These are phyloP conservation scores for Styphnolobium japonicum DNA, from an alignment of 306 rosid genomes.

Conservation along the genomic window DNA sequence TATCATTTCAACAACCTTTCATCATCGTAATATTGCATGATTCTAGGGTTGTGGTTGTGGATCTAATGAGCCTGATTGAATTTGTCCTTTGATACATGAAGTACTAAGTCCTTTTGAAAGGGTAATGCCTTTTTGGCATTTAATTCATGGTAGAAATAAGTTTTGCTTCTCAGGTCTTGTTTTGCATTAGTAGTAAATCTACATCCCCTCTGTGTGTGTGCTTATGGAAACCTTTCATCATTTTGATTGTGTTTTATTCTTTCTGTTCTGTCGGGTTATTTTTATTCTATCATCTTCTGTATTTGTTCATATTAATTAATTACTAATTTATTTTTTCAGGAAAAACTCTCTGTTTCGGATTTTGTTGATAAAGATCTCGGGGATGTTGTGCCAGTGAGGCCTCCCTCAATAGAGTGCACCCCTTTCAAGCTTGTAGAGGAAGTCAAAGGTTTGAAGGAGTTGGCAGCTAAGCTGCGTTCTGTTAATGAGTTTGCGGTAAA, in stretches of 20 bases:
- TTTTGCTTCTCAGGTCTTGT: background rate
- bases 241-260: background rate
- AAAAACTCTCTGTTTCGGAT: conserved; percentile 55
- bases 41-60: background rate
- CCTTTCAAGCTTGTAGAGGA: conserved; percentile 77
- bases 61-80: background rate
- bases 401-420: conserved; percentile 57
- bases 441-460: conserved; percentile 70
- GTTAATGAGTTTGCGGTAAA: conserved; percentile 88
- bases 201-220: background rate
- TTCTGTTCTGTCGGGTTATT: background rate
- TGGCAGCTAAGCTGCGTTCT: conserved; percentile 72
- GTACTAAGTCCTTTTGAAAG: background rate
- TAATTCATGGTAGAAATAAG: background rate
- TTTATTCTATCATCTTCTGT: background rate
- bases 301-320: background rate
- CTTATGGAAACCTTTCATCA: background rate
- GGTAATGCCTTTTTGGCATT: background rate
- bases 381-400: conserved; percentile 49
- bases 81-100: background rate
- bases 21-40: background rate
- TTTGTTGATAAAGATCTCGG: conserved; percentile 62
- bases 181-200: background rate
- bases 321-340: conserved; percentile 43
- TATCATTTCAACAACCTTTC: background rate